A percentile compares a stretch with the other conserved stretches of the same genome.
phyloP scores from a whole-genome alignment of 805 yeast genomes.

The Suhomyces tanzawaensis region DNA sequence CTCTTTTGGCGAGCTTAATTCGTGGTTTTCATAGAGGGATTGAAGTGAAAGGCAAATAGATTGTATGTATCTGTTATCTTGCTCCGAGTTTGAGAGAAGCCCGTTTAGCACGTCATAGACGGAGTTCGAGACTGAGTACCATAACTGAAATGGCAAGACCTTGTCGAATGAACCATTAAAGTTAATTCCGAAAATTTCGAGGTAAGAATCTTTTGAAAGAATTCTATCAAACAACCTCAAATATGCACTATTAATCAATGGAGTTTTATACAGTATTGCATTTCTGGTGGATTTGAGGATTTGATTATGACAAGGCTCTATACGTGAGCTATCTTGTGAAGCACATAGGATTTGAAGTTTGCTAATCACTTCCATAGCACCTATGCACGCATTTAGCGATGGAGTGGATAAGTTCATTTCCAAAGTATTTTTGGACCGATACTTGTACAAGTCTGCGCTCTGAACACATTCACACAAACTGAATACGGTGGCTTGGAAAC shows the following conservation, averaged over 20 bases:
- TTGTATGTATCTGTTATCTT: constrained; percentile 31
- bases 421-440: constrained; percentile 1
- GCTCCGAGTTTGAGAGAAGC: constrained; percentile 22
- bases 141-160: constrained; percentile 38
- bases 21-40: constrained; percentile 26
- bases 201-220: constrained; percentile 27
- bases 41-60: constrained; percentile 37
- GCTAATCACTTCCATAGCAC: constrained; percentile 39
- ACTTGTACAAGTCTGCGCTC: constrained; percentile 21
- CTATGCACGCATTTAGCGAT: constrained; percentile 31
- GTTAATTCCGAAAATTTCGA: constrained; percentile 13
- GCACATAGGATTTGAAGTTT: constrained; percentile 20
- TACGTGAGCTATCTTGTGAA: neutral
- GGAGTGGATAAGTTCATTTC: constrained; percentile 3
- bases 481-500: constrained; percentile 25
- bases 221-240: constrained; percentile 39
- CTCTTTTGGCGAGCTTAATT: constrained; percentile 43
- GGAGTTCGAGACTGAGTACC: constrained; percentile 41
- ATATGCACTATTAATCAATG: constrained; percentile 39
- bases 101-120: constrained; percentile 37
- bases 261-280: constrained; percentile 34
- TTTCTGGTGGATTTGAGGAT: constrained; percentile 33
- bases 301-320: constrained; percentile 1
- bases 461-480: constrained; percentile 20
- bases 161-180: constrained; percentile 17